Base-by-base conservation (phyloP, 768 basidiomycete genomes). In the Russula earlei region DNA sequence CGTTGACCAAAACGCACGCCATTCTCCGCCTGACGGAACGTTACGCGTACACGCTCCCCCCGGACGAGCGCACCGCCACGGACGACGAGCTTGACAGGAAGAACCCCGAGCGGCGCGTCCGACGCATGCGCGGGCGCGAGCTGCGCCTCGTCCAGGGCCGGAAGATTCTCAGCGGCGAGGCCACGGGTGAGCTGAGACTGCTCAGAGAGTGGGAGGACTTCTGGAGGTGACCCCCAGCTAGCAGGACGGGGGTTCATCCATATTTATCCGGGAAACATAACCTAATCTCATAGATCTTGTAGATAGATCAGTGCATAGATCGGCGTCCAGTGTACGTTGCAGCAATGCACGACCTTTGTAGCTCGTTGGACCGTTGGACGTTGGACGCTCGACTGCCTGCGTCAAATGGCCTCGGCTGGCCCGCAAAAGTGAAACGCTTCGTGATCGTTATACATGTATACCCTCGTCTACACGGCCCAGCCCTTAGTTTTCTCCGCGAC, bases 81-180 rank as follows among this genome's bases (percentile, higher is more conserved):
- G 91, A 94, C 64, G 86, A 88, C 52, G 92, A 95, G 67, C 69
- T 80, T 36, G 92, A 96, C 64, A 64, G 60, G 4, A 70, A 64
- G 10, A 78, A 89, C 47, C 83, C 84, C 3, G 74, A 83, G 62
- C 75, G 92, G 56, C 79, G 75, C 62, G 77, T 79, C 2, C 75
- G 75, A 58, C 75, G 93, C 50, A 91, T 95, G 87, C 78, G 84
- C 37, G 85, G 84, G 24, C 75, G 94, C 54, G 95, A 99, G 68
- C 71, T 99, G 54, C 79, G 86, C 53, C 74, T 98, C 22, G 73
- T 99, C 1, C 87, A 89, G 63, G 84, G 84, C 10, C 83, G 87
- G 64, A 78, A 81, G 58, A 72, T 89, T 27, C 79, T 91, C n/a
- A 49, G 25, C 9, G 56, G 56, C 14, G 56, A 58, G 41, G 52